phyloP scores from a whole-genome alignment of 1,284 basidiomycete species.

The Schizopora paradoxa region DNA sequence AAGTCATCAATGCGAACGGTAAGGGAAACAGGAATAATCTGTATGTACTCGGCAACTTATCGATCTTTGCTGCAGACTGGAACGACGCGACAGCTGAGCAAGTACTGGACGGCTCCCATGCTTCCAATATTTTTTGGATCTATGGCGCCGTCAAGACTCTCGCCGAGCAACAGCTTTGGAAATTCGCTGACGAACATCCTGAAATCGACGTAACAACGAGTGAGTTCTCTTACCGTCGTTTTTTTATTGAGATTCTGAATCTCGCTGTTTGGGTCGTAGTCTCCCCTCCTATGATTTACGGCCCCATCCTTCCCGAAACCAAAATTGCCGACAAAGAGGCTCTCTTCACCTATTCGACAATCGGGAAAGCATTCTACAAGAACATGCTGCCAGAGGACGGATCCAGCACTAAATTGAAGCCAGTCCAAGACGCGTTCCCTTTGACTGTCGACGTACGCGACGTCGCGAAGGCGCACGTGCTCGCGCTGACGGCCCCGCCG shows the following conservation, averaged over 20 bases:
- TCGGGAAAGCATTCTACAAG: not conserved
- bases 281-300: slow-evolving; percentile 3
- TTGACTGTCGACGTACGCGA: slow-evolving; percentile 38
- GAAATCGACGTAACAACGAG: slow-evolving; percentile 1
- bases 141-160: not conserved
- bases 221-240: no score
- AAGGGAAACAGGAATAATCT: no score
- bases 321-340: slow-evolving; percentile 1
- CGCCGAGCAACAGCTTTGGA: not conserved
- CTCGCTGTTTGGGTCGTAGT: no score
- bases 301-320: not conserved
- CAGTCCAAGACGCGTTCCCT: not conserved
- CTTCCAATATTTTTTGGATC: not conserved
- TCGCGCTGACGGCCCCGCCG: slow-evolving; percentile 31
- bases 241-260: no score
- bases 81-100: not conserved
- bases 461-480: slow-evolving; percentile 40
- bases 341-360: not conserved
- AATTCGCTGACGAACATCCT: slow-evolving; percentile 1
- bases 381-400: not conserved
- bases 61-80: no score
- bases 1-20: no score
- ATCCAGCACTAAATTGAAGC: not conserved
- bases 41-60: no score
- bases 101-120: not conserved